Conservation (phyloP, 495 filamentous ascomycete species). For the Amphirosellinia nigrospora region DNA sequence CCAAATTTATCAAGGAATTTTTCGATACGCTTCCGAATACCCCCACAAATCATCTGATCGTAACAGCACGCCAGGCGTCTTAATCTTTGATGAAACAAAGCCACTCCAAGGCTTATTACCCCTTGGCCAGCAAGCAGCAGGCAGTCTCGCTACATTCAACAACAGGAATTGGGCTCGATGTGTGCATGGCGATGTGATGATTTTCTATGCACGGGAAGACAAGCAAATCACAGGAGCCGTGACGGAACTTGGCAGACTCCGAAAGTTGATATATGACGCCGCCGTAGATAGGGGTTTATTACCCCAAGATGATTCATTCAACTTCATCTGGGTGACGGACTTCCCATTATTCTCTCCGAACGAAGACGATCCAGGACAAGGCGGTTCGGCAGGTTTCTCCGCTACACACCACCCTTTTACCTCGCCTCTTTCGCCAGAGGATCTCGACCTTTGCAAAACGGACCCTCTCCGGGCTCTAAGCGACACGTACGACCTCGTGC, state of each 20-base stretch:
- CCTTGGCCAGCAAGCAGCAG: constrained; percentile 72
- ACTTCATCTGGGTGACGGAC: constrained; percentile 82
- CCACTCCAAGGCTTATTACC: constrained; percentile 75
- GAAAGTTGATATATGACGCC: constrained; percentile 70
- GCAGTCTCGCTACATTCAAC: constrained; percentile 24
- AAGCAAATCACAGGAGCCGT: constrained; percentile 69
- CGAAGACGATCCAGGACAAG: constrained; percentile 75
- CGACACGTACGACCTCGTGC: constrained; percentile 93
- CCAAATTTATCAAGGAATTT: constrained; percentile 69
- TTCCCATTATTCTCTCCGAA: constrained; percentile 90
- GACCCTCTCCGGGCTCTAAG: constrained; percentile 74
- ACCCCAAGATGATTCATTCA: constrained; percentile 58
- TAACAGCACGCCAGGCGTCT: constrained; percentile 75
- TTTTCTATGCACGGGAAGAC: constrained; percentile 77
- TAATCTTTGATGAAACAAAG: constrained; percentile 70
- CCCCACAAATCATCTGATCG: constrained; percentile 67
- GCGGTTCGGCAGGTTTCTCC: constrained; percentile 76
- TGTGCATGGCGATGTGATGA: constrained; percentile 75
- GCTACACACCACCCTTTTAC: constrained; percentile 98
- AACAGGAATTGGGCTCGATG: constrained; percentile 29
- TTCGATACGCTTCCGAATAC: constrained; percentile 66
- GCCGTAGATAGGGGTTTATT: constrained; percentile 67
- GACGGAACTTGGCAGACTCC: constrained; percentile 78
- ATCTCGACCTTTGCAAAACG: constrained; percentile 75
- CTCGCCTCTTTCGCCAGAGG: constrained; percentile 72